Base-by-base conservation (phyloP, 192 early-diverging fungal genomes). In the Phlyctochytrium arcticum region DNA sequence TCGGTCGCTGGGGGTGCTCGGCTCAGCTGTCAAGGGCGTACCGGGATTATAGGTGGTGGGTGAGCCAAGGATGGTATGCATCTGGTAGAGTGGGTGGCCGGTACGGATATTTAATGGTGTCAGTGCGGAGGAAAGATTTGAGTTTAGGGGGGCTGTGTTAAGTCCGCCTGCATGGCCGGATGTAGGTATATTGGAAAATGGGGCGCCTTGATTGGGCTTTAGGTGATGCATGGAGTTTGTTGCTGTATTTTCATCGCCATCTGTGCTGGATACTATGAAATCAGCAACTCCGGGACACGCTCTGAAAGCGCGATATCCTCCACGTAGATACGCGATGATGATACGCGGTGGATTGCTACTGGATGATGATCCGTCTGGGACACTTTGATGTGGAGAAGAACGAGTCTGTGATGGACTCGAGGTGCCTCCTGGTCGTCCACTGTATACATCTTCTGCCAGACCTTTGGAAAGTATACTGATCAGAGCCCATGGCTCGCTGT, bases 401-500 rank as follows among this genome's bases (percentile, higher is more conserved):
- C n/a, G n/a, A n/a, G n/a, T n/a, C n/a, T n/a, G n/a, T n/a, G n/a
- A n/a, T n/a, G n/a, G n/a, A n/a, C n/a, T n/a, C n/a, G 47, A 48
- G 39, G 39, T 8, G 5, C 47, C 21, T 26, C 47, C 27, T 48
- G 17, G 17, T 15, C 33, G 23, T 36, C 32, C 32, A 21, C 26
- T 33, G 10, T 32, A 49, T 1, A 48, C 48, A 24, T 61, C 60
- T 3, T 64, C 62, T 36, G 47, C 62, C 23, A 50, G 34, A 4
- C 49, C 62, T 32, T 36, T 66, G 6, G 54, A 37, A 34, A 66
- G 54, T 12, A 57, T 66, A 6, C 26, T 57, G 8, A 66, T 31
- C 44, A 66, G 23, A 19, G 54, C 64, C 64, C 64, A 66, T 8
- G 66, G 56, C 36, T 68, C 66, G 3, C 47, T 68, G 15, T 68